Evolutionary conservation across 2,329 filamentous ascomycete genomes (phyloP).

Genomic region (Ophiocordyceps polyrhachis-furcata): DNA sequence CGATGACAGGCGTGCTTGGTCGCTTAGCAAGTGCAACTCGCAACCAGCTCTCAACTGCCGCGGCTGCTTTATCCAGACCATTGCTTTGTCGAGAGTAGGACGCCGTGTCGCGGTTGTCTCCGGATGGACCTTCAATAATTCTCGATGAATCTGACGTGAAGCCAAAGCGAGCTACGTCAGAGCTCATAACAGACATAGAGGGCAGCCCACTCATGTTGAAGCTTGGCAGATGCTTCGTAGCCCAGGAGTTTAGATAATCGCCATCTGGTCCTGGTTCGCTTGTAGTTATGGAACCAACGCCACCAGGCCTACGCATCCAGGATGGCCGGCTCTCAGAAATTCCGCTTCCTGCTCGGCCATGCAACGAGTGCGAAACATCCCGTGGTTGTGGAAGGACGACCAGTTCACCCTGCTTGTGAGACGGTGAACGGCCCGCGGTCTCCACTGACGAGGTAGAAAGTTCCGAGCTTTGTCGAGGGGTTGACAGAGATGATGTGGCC

Average conservation of each 20-base stretch:
- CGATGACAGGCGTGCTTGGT: conserved; percentile 29
- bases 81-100: conserved; percentile 27
- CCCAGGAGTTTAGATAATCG: conserved; percentile 69
- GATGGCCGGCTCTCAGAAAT: conserved; percentile 23
- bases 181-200: conserved; percentile 45
- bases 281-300: conserved; percentile 63
- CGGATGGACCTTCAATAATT: conserved; percentile 33
- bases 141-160: conserved; percentile 22
- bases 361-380: conserved; percentile 16
- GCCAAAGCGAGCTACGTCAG: conserved; percentile 39
- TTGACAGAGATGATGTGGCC: conserved; percentile 46
- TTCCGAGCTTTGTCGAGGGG: conserved; percentile 48
- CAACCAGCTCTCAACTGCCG: conserved; percentile 79
- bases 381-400: conserved; percentile 15
- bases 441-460: conserved; percentile 25
- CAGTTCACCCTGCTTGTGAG: conserved; percentile 24
- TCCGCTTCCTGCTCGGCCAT: conserved; percentile 19
- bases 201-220: conserved; percentile 52
- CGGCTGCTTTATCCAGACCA: conserved; percentile 64
- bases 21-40: conserved; percentile 57
- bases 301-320: conserved; percentile 69
- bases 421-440: conserved; percentile 15
- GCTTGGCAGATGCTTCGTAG: conserved; percentile 65
- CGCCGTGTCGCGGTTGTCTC: conserved; percentile 24
- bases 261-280: conserved; percentile 63